Conservation (phyloP, 768 basidiomycete species). For the Russula emetica region DNA sequence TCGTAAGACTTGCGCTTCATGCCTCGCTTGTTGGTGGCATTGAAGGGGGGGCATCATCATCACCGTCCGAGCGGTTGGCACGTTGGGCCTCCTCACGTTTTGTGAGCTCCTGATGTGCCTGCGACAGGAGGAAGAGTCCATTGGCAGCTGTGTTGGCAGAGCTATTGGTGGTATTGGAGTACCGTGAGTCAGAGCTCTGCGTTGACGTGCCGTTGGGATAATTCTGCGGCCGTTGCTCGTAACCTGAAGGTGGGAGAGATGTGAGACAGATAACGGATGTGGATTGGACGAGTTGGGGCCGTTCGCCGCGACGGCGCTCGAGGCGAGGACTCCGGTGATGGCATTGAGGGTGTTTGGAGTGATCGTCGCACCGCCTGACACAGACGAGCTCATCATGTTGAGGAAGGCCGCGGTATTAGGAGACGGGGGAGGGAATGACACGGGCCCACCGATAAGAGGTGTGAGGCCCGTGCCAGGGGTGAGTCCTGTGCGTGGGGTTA, state of each 20-base stretch:
- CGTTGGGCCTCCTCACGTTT: slow-evolving; percentile 88
- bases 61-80: slow-evolving; percentile 39
- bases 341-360: slow-evolving; percentile 69
- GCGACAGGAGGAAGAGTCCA: slow-evolving; percentile 87
- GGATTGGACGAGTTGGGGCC: slow-evolving; percentile 52
- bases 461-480: slow-evolving; percentile 84
- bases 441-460: slow-evolving; percentile 69
- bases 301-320: slow-evolving; percentile 53
- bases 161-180: slow-evolving; percentile 44
- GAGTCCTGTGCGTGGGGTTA: slow-evolving; percentile 82
- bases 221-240: slow-evolving; percentile 26
- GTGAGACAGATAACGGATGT: slow-evolving; percentile 38
- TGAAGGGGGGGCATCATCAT: slow-evolving; percentile 32
- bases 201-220: slow-evolving; percentile 22
- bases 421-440: slow-evolving; percentile 75
- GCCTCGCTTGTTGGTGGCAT: slow-evolving; percentile 45
- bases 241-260: slow-evolving; percentile 30
- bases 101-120: slow-evolving; percentile 94
- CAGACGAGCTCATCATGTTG: slow-evolving; percentile 68
- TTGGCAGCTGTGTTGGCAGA: slow-evolving; percentile 76
- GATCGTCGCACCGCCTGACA: slow-evolving; percentile 46
- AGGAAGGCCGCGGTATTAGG: slow-evolving; percentile 92
- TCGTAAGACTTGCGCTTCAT: slow-evolving; percentile 70
- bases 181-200: slow-evolving; percentile 28
- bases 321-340: slow-evolving; percentile 70